These are phyloP conservation scores for Wickerhamiella vanderwaltii DNA, from an alignment of 805 yeast genomes.

Conservation along the genomic window DNA sequence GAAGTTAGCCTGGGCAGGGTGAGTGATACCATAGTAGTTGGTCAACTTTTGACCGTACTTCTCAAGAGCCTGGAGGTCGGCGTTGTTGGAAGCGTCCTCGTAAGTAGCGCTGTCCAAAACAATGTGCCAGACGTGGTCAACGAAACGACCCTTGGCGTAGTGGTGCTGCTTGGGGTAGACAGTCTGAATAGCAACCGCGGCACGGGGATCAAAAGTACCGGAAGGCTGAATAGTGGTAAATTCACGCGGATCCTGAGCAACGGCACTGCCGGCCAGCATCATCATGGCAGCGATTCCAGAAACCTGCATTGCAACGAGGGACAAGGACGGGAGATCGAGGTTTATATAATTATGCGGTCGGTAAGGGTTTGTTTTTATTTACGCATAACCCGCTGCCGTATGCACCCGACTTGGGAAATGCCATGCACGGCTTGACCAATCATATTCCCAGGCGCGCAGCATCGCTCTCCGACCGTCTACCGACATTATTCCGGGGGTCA, in stretches of 20 bases:
- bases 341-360: slow-evolving; percentile 13
- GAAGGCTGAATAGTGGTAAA: slow-evolving; percentile 23
- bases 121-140: slow-evolving; percentile 29
- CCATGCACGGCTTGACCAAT: slow-evolving; percentile 9
- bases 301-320: slow-evolving; percentile 13
- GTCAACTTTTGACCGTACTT: slow-evolving; percentile 35
- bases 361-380: slow-evolving; percentile 12
- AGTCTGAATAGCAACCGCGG: slow-evolving; percentile 25
- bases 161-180: slow-evolving; percentile 25
- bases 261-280: slow-evolving; percentile 20
- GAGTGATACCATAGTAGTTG: slow-evolving; percentile 43
- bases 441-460: background rate
- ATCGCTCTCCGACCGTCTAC: slow-evolving; percentile 8
- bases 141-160: slow-evolving; percentile 22
- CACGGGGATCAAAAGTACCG: slow-evolving; percentile 23
- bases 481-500: too few relatives aligned
- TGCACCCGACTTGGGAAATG: slow-evolving; percentile 10
- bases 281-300: slow-evolving; percentile 13
- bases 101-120: slow-evolving; percentile 43
- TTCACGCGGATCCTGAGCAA: slow-evolving; percentile 21
- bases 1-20: slow-evolving; percentile 46
- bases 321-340: slow-evolving; percentile 5
- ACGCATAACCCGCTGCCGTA: slow-evolving; percentile 13
- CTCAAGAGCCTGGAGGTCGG: slow-evolving; percentile 34
- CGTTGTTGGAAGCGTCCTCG: slow-evolving; percentile 38